Evolutionary conservation across 2,329 filamentous ascomycete genomes (phyloP).

Genomic region (Zalaria sp.): DNA sequence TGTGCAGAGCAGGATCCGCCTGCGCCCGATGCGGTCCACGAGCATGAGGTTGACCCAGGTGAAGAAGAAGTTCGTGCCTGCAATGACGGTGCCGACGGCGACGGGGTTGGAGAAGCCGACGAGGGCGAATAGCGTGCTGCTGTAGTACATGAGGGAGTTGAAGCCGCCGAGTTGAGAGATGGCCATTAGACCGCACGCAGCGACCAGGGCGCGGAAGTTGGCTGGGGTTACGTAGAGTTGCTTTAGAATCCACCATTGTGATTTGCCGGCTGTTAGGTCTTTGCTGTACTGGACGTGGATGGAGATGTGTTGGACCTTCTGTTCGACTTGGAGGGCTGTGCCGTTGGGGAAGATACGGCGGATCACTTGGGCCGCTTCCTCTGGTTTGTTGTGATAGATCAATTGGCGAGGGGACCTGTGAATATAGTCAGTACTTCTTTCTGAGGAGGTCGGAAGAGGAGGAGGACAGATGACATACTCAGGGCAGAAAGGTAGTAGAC

Average conservation of each 20-base stretch:
- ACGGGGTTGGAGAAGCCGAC: conserved; percentile 36
- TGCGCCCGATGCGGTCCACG: conserved; percentile 32
- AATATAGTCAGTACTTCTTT: too few relatives aligned
- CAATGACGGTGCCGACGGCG: conserved; percentile 31
- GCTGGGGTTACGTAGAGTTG: conserved; percentile 30
- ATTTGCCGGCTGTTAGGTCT: conserved; percentile 25
- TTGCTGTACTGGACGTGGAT: conserved; percentile 25
- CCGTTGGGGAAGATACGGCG: conserved; percentile 27
- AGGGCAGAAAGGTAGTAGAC: conserved; percentile 31
- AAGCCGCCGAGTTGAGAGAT: conserved; percentile 31
- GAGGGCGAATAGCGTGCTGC: conserved; percentile 26
- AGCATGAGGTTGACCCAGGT: conserved; percentile 33
- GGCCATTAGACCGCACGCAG: conserved; percentile 38
- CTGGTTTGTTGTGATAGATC: conserved; percentile 26
- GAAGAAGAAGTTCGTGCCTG: conserved; percentile 35
- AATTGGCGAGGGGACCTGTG: conserved; percentile 29
- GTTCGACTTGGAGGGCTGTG: conserved; percentile 27
- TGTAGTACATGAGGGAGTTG: conserved; percentile 25
- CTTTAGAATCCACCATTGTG: conserved; percentile 27
- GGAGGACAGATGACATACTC: conserved; percentile 13
- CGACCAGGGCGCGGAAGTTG: conserved; percentile 32
- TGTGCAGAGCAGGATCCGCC: conserved; percentile 29
- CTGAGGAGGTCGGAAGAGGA: too few relatives aligned
- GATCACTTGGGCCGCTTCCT: conserved; percentile 26
- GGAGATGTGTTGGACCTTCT: conserved; percentile 31